Evolutionary conservation across 257 asterid genomes (phyloP).

Genomic region (Hygrophila difformis): DNA sequence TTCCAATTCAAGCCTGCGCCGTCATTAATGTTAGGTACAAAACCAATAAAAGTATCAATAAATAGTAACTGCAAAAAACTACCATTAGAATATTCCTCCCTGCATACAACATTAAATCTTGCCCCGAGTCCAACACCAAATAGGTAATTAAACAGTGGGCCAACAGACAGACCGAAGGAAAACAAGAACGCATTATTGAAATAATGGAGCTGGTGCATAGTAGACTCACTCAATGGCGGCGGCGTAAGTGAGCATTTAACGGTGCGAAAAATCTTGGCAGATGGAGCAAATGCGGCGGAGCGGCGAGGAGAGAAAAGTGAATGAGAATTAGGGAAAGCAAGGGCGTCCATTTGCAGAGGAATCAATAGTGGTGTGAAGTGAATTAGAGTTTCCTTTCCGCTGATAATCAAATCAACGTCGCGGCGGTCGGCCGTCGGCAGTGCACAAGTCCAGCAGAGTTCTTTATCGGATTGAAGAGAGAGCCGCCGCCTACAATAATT

Average conservation of each 20-base stretch:
- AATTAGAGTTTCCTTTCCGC: too few species aligned
- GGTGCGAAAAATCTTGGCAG: constrained; percentile 22
- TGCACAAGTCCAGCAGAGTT: too few species aligned
- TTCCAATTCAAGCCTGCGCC: too few species aligned
- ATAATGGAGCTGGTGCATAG: background rate
- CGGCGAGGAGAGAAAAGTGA: constrained; percentile 27
- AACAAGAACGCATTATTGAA: background rate
- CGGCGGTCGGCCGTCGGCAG: too few species aligned
- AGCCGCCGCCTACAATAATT: too few species aligned
- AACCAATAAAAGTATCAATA: too few species aligned
- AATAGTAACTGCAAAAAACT: too few species aligned
- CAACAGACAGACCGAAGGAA: background rate
- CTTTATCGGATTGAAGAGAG: too few species aligned
- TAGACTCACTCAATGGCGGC: constrained; percentile 36
- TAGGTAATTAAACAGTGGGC: background rate
- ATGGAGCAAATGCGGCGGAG: constrained; percentile 18
- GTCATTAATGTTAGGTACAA: too few species aligned
- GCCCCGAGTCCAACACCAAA: background rate
- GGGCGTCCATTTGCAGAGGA: constrained; percentile 41
- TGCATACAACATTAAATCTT: background rate
- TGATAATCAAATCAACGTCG: too few species aligned
- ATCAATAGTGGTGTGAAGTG: too few species aligned
- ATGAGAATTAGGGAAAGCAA: constrained; percentile 19
- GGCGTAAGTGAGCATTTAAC: constrained; percentile 49
- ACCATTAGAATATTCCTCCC: background rate